A percentile compares a stretch with the other conserved stretches of the same genome.
Evolutionary conservation across 345 rosid species (phyloP).

Genomic region (Eucalyptus erythrocorys): DNA sequence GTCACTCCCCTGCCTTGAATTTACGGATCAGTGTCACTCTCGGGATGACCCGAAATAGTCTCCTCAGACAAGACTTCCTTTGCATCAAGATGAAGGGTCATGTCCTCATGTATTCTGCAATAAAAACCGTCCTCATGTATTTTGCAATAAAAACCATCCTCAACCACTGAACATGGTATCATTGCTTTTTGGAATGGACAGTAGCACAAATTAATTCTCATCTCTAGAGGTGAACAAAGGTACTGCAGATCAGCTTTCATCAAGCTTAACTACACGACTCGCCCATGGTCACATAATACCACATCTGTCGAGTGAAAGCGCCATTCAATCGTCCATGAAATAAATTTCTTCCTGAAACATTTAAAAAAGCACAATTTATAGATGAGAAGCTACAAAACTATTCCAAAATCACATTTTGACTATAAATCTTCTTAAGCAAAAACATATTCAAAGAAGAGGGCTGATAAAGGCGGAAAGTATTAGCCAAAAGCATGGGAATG

Average conservation of each 20-base stretch:
- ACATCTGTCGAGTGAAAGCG: slow-evolving; percentile 66
- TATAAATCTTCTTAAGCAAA: not conserved
- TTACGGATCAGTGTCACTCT: no score
- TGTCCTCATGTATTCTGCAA: slow-evolving; percentile 62
- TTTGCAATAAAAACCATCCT: slow-evolving; percentile 19
- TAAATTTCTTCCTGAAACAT: slow-evolving; percentile 44
- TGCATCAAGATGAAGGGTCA: slow-evolving; percentile 4
- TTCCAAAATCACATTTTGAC: not conserved
- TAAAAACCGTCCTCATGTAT: slow-evolving; percentile 8
- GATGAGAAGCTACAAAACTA: not conserved
- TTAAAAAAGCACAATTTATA: not conserved
- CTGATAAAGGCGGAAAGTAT: not conserved
- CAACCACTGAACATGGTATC: not conserved
- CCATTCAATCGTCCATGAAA: slow-evolving; percentile 90
- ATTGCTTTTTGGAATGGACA: not conserved
- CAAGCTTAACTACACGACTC: slow-evolving; percentile 1
- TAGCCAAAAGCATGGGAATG: not conserved
- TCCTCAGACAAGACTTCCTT: no score
- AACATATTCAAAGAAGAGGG: not conserved
- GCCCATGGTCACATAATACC: slow-evolving; percentile 56
- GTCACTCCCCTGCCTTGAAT: no score
- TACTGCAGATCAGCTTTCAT: not conserved
- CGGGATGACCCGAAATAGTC: no score
- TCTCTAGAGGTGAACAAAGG: not conserved
- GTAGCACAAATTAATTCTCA: not conserved